Evolutionary conservation across 345 rosid species (phyloP).

Genomic region (Stellera chamaejasme): DNA sequence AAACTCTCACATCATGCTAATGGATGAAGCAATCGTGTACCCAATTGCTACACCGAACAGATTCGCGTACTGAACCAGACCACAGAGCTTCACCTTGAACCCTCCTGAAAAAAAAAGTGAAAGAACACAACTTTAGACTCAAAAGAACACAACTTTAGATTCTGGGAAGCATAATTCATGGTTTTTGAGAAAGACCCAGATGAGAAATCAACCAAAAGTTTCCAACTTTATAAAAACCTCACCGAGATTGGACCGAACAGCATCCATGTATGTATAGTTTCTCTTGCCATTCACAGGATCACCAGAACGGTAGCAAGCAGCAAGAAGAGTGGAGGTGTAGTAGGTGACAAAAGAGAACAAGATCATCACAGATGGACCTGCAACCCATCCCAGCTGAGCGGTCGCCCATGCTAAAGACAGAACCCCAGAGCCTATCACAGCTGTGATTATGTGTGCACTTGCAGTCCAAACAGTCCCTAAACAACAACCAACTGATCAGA

Average conservation of each 20-base stretch:
- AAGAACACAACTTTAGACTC: not conserved
- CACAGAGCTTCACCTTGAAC: conserved; percentile 47
- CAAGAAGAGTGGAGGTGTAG: conserved; percentile 40
- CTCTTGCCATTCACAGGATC: conserved; percentile 40
- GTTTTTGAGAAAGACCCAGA: conserved; percentile 31
- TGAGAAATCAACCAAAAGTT: conserved; percentile 16
- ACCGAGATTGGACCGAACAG: conserved; percentile 37
- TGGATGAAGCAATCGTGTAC: conserved; percentile 65
- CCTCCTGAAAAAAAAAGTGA: conserved; percentile 40
- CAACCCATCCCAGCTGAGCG: conserved; percentile 47
- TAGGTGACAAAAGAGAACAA: conserved; percentile 34
- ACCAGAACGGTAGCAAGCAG: conserved; percentile 44
- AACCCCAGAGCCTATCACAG: conserved; percentile 44
- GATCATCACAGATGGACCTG: conserved; percentile 32
- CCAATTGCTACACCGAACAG: conserved; percentile 76
- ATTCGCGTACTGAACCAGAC: conserved; percentile 53
- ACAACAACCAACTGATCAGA: not conserved
- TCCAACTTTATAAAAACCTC: not conserved
- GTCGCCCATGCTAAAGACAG: conserved; percentile 41
- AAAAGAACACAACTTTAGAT: conserved; percentile 2
- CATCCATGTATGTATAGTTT: conserved; percentile 58
- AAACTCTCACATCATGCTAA: conserved; percentile 58
- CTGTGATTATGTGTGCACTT: conserved; percentile 40
- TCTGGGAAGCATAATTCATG: conserved; percentile 7
- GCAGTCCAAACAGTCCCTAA: conserved; percentile 38